A percentile compares a stretch with the other conserved stretches of the same genome.
Conservation (phyloP, 352 stramenopile genomes). For the Globisporangium lucens region DNA sequence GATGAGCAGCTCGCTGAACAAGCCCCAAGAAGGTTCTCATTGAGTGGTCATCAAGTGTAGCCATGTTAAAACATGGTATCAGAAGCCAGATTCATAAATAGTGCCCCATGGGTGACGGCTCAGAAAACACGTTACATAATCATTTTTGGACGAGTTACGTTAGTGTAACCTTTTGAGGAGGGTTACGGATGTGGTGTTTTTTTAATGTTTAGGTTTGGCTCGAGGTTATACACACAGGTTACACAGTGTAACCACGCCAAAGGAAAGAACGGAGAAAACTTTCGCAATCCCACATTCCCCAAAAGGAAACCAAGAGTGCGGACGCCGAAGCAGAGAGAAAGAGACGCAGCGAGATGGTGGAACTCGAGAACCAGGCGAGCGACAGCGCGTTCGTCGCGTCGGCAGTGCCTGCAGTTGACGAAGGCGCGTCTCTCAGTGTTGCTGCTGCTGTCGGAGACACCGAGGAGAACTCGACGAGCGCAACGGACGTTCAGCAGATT, state of each 20-base stretch:
- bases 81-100: not conserved
- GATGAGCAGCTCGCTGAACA: no score
- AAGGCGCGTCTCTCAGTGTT: not conserved
- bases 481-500: not conserved
- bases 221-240: not conserved
- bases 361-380: conserved; percentile 6
- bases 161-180: no score
- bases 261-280: not conserved
- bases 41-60: no score
- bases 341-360: conserved; percentile 6
- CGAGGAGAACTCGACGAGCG: not conserved
- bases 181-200: no score
- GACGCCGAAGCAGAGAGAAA: not conserved
- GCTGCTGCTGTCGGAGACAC: not conserved
- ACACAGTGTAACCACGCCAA: not conserved
- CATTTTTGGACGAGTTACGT: not conserved
- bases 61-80: no score
- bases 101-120: not conserved
- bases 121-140: not conserved
- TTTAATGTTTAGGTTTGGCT: not conserved
- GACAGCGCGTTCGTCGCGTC: no score
- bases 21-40: no score
- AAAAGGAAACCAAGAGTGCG: not conserved
- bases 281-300: not conserved
- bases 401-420: not conserved